A percentile compares a stretch with the other conserved stretches of the same genome.
Conservation (phyloP, 2,329 filamentous ascomycete genomes). For the Eutypa lata region DNA sequence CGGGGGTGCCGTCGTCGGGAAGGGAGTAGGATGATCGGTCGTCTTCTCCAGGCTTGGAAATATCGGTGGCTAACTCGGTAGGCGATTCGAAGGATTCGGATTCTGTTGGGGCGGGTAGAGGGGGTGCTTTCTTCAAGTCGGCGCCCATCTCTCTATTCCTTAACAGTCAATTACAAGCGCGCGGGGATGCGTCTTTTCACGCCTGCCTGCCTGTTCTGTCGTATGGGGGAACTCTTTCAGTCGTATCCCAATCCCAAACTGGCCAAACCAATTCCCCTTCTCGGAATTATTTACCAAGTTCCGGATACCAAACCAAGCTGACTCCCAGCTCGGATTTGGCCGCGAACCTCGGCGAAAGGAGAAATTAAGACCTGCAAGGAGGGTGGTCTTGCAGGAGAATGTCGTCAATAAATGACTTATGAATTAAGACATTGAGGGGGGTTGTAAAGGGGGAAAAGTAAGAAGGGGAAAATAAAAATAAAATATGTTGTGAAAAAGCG, state of each 20-base stretch:
- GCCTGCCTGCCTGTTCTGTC: neutral
- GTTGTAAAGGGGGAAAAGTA: neutral
- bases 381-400: neutral
- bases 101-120: conserved; percentile 77
- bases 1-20: conserved; percentile 82
- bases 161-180: conserved; percentile 1
- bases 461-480: neutral
- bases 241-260: neutral
- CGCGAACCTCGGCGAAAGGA: neutral
- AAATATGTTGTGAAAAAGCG: neutral
- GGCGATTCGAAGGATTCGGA: conserved; percentile 59
- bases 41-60: conserved; percentile 62
- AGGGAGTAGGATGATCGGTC: conserved; percentile 75
- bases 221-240: neutral
- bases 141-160: conserved; percentile 50
- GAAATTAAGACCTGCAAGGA: neutral
- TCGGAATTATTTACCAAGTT: neutral
- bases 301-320: neutral
- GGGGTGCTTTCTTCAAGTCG: conserved; percentile 57
- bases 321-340: neutral
- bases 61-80: conserved; percentile 62
- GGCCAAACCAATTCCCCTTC: neutral
- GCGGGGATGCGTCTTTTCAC: neutral
- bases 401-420: neutral
- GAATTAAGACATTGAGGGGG: neutral